Conservation (phyloP, 2,329 filamentous ascomycete genomes). For the Exserohilum rostratum region DNA sequence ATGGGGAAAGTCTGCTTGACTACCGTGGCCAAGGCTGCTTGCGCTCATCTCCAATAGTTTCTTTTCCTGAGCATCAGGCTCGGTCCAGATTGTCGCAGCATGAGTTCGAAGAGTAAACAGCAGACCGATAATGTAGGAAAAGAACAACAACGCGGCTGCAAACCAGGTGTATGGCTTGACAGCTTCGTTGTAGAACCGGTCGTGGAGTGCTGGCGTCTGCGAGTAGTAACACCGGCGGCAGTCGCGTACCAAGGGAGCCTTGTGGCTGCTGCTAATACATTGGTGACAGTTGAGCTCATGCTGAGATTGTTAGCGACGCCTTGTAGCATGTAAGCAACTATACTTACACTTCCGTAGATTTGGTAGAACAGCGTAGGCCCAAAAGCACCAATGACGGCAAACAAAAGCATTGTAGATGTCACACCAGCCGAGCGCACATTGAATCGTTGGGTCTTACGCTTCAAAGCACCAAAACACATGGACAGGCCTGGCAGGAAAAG, state of each 20-base stretch:
- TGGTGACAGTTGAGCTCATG: constrained; percentile 87
- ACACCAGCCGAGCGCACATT: constrained; percentile 96
- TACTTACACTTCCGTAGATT: constrained; percentile 82
- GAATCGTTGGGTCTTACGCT: constrained; percentile 97
- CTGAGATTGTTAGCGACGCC: constrained; percentile 53
- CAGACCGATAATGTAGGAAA: constrained; percentile 91
- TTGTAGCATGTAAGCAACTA: not conserved
- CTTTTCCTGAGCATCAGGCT: constrained; percentile 59
- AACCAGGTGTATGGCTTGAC: constrained; percentile 94
- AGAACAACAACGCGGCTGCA: constrained; percentile 81
- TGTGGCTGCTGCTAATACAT: constrained; percentile 62
- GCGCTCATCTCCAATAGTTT: constrained; percentile 49
- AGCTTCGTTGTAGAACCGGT: constrained; percentile 87
- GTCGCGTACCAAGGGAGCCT: constrained; percentile 63
- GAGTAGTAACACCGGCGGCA: constrained; percentile 95
- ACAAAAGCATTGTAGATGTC: constrained; percentile 96
- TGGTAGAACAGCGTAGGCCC: constrained; percentile 97
- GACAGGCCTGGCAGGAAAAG: constrained; percentile 92
- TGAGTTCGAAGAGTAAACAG: constrained; percentile 96
- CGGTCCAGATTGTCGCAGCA: constrained; percentile 96
- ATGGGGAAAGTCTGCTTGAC: constrained; percentile 38
- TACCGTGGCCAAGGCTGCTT: constrained; percentile 42
- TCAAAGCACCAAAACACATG: constrained; percentile 98
- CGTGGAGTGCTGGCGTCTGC: constrained; percentile 80
- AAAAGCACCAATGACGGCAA: constrained; percentile 94